Evolutionary conservation across 176 grass and related monocot species (phyloP).

Genomic region (Echinochloa phyllopogon): DNA sequence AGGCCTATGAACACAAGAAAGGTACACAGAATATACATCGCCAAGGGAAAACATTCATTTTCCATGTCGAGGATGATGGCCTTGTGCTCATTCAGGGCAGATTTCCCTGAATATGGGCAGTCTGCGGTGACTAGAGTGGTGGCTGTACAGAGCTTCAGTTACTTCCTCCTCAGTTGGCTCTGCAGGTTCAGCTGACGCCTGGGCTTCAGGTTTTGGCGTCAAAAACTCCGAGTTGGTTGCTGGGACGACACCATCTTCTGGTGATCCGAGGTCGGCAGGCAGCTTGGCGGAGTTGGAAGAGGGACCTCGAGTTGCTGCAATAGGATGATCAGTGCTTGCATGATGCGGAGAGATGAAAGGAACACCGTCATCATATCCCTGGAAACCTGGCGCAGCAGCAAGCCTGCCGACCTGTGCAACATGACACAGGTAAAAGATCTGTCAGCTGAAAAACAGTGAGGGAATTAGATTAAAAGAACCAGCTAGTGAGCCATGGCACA

Average conservation of each 20-base stretch:
- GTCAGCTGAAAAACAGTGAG: not conserved
- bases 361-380: not conserved
- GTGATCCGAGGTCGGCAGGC: constrained; percentile 1
- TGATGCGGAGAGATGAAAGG: constrained; percentile 19
- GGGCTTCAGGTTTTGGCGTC: not conserved
- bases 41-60: not conserved
- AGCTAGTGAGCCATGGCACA: not conserved
- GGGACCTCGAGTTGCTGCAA: not conserved
- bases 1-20: constrained; percentile 33
- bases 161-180: constrained; percentile 36
- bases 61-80: constrained; percentile 8
- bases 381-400: constrained; percentile 29
- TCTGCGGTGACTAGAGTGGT: constrained; percentile 17
- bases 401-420: constrained; percentile 30
- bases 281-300: not conserved
- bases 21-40: constrained; percentile 27
- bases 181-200: not conserved
- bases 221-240: constrained; percentile 16
- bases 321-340: not conserved
- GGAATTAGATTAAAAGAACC: not conserved
- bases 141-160: constrained; percentile 41
- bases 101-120: constrained; percentile 54
- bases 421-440: not conserved
- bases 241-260: not conserved
- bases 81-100: constrained; percentile 40